Evolutionary conservation across 129 eudicot species (phyloP).

Genomic region (Centrapalus pauciflorus): DNA sequence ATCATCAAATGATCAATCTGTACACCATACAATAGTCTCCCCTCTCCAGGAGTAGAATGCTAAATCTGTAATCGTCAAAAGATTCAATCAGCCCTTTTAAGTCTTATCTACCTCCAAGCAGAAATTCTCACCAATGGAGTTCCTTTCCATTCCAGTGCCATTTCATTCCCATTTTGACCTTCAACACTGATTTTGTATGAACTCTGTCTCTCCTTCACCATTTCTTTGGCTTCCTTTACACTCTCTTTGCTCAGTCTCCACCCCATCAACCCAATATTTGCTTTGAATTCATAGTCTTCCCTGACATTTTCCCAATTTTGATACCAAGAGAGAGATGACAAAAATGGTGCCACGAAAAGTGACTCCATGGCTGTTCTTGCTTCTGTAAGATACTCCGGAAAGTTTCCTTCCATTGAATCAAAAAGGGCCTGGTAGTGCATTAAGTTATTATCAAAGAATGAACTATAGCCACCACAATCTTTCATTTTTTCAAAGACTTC

Average conservation of each 20-base stretch:
- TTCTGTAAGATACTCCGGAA: slow-evolving; percentile 43
- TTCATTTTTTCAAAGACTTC: slow-evolving; percentile 30
- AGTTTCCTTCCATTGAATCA: slow-evolving; percentile 49
- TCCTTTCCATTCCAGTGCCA: slow-evolving; percentile 61
- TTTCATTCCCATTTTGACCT: slow-evolving; percentile 47
- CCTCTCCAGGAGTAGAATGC: not conserved
- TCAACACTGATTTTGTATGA: slow-evolving; percentile 37
- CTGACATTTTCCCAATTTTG: slow-evolving; percentile 42
- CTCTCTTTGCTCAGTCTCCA: slow-evolving; percentile 40
- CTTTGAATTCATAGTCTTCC: not conserved
- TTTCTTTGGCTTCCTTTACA: slow-evolving; percentile 46
- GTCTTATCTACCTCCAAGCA: slow-evolving; percentile 39
- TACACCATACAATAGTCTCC: not conserved
- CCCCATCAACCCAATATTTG: slow-evolving; percentile 27
- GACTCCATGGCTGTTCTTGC: slow-evolving; percentile 63
- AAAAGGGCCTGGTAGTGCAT: slow-evolving; percentile 41
- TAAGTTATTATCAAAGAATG: slow-evolving; percentile 29
- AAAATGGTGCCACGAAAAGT: slow-evolving; percentile 49
- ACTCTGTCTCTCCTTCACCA: slow-evolving; percentile 41
- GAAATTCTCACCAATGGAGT: slow-evolving; percentile 52
- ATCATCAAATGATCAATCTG: slow-evolving; percentile 8
- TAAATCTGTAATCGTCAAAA: too few relatives aligned
- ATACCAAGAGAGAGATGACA: slow-evolving; percentile 37
- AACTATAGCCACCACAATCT: slow-evolving; percentile 10
- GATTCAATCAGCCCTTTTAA: too few relatives aligned